Base-by-base conservation (phyloP, 1,284 basidiomycete species). In the Xerocomus nothofagi region DNA sequence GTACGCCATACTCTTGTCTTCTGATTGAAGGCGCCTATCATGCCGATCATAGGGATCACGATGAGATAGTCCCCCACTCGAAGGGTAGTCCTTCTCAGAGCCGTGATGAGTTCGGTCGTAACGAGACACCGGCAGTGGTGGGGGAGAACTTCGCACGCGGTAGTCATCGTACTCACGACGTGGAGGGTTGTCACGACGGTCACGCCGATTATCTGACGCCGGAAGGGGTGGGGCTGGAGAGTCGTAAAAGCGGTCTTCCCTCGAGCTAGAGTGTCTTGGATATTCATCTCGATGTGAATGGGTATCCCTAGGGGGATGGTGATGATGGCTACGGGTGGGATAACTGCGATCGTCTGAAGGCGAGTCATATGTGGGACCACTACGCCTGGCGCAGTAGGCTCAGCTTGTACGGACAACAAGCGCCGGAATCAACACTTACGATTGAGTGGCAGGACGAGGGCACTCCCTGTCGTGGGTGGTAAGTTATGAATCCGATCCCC, bases 91-190 rank as follows among this genome's bases (percentile, higher is more conserved):
- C 47, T 76, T 71, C 15, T 80, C 79, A 67, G 79, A 72, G 20
- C 32, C 44, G 6, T 59, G 52, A 12, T 57, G 33, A 54, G 67
- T 58, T 41, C 76, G 71, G 56, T 79, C 78, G 49, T 72, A 67
- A 36, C 78, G 75, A 60, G 77, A 50, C 18, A 60, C 63, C 18
- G 71, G 68, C 39, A 64, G 67, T 18, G 71, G 71, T 39, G 72
- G 65, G 12, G 75, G 71, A 50, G 76, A 70, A 10, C 77, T 81
- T 55, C 82, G 76, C 59, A 66, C 58, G 56, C 80, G 73, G 58
- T 80, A 82, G 44, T 89, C 86, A 57, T 90, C 86, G 59, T 80
- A 77, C 50, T 88, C 84, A 55, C 82, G 78, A 62, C 75, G 68
- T 48, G 80, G 70, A 59, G 47, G 23, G 65, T 82, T 84, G 51